These are phyloP conservation scores for Phaeomoniella chlamydospora DNA, from an alignment of 2,329 filamentous ascomycete genomes.

Conservation along the genomic window DNA sequence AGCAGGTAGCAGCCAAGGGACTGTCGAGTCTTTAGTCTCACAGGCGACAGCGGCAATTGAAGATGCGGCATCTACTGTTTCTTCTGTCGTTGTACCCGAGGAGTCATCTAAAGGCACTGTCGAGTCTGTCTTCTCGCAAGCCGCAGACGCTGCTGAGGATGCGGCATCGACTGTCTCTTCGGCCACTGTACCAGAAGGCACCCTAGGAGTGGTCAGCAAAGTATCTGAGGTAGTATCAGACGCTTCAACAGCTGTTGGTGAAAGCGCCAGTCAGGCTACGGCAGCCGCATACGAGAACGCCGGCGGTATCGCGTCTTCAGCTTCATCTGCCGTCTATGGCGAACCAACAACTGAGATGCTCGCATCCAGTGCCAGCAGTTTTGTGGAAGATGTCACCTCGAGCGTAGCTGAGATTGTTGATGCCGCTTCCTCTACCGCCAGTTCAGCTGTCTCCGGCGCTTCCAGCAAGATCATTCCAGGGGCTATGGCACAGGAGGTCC, in stretches of 20 bases:
- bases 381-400: neutral
- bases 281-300: slow-evolving; percentile 10
- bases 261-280: slow-evolving; percentile 6
- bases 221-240: slow-evolving; percentile 10
- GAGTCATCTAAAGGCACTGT: neutral
- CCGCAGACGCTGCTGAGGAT: neutral
- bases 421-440: slow-evolving; percentile 14
- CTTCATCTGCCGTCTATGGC: slow-evolving; percentile 7
- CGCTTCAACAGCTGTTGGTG: slow-evolving; percentile 13
- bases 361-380: slow-evolving; percentile 13
- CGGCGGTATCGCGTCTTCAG: neutral
- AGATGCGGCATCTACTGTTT: slow-evolving; percentile 4
- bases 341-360: neutral
- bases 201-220: neutral
- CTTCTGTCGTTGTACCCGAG: slow-evolving; percentile 5
- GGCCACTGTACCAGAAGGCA: neutral
- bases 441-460: slow-evolving; percentile 14
- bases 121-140: neutral
- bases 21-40: slow-evolving; percentile 17
- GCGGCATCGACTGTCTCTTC: neutral
- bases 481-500: slow-evolving; percentile 35
- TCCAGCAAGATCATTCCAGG: slow-evolving; percentile 27
- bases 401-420: slow-evolving; percentile 3
- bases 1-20: slow-evolving; percentile 16
- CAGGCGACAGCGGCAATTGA: slow-evolving; percentile 15